Evolutionary conservation across 2,329 filamentous ascomycete species (phyloP), one percentile per base, ranked within the genome.

Genomic region (Elsinoe batatas): DNA sequence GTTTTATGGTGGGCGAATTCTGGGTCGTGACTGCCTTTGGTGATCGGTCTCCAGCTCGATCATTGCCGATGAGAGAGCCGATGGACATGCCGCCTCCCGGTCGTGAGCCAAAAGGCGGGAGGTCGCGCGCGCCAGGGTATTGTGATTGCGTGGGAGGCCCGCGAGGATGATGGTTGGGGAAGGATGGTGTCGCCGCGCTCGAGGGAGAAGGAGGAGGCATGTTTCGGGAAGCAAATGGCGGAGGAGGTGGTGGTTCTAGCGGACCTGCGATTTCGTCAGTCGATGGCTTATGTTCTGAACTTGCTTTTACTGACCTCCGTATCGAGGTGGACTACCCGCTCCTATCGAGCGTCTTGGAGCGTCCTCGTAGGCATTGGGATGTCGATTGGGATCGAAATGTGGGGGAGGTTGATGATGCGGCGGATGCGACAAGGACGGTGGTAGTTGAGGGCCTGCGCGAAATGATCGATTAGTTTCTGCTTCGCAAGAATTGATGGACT

Each of bases 31-130:
- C 58, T 43, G 61, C 59, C 33, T 68, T 65, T 11, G 71, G 69
- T 38, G 71, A 69, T 22, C 62, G 60, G 32, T 60, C 58, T 1
- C 54, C 53, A 26, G 60, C 61, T 11, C 35, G 43, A 10, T 67
- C 67, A 17, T 67, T 61, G 69, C 83, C 84, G 58, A 87, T 77
- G 69, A 88, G 80, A 43, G 83, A 83, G n/a, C 82, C 85, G 68
- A 87, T 87, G 46, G 84, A 85, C 83, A 87, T 87, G 70, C 81
- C 83, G 64, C 79, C 79, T 53, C 78, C 78, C 11, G 79, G 78
- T 58, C 82, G 76, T 18, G 77, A 72, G 18, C 71, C 72, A 42
- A 78, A 64, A 15, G 73, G 71, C 49, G 80, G 75, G 47, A 79
- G 72, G 61, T 85, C 82, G 64, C 81, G 79, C 58, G 73, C 22